Evolutionary conservation across 495 filamentous ascomycete genomes (phyloP).

Genomic region (Xylona heveae): DNA sequence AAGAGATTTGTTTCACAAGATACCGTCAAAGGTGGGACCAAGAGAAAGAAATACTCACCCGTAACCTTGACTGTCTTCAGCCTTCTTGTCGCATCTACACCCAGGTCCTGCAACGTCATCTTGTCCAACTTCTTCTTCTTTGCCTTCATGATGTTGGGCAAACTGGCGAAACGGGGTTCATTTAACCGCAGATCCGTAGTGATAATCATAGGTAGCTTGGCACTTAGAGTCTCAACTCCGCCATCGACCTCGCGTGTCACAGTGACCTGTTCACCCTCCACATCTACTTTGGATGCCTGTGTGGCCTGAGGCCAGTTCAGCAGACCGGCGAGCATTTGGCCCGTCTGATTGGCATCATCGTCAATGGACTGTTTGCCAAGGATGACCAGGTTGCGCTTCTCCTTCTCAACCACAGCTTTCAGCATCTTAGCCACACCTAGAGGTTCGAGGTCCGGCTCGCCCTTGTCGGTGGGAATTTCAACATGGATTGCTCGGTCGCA

Average conservation of each 20-base stretch:
- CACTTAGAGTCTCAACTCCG: slow-evolving; percentile 70
- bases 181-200: slow-evolving; percentile 92
- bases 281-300: slow-evolving; percentile 63
- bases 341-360: slow-evolving; percentile 88
- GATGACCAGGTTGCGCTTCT: slow-evolving; percentile 78
- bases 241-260: slow-evolving; percentile 89
- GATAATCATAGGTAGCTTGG: slow-evolving; percentile 71
- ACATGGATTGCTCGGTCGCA: slow-evolving; percentile 82
- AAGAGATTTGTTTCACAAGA: background rate
- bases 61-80: slow-evolving; percentile 77
- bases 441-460: slow-evolving; percentile 52
- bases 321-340: slow-evolving; percentile 90
- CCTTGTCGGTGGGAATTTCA: slow-evolving; percentile 36
- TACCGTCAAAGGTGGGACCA: background rate
- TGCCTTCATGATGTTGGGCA: slow-evolving; percentile 99
- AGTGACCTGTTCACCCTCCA: slow-evolving; percentile 37
- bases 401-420: slow-evolving; percentile 47
- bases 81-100: slow-evolving; percentile 46
- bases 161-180: slow-evolving; percentile 79
- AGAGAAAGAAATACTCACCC: slow-evolving; percentile 27
- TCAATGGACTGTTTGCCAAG: slow-evolving; percentile 96
- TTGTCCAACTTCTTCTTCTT: slow-evolving; percentile 98
- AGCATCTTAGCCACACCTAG: slow-evolving; percentile 80
- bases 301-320: slow-evolving; percentile 88
- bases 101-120: slow-evolving; percentile 64